These are phyloP conservation scores for Periconia sp. DNA, from an alignment of 2,329 filamentous ascomycete genomes.

Conservation along the genomic window DNA sequence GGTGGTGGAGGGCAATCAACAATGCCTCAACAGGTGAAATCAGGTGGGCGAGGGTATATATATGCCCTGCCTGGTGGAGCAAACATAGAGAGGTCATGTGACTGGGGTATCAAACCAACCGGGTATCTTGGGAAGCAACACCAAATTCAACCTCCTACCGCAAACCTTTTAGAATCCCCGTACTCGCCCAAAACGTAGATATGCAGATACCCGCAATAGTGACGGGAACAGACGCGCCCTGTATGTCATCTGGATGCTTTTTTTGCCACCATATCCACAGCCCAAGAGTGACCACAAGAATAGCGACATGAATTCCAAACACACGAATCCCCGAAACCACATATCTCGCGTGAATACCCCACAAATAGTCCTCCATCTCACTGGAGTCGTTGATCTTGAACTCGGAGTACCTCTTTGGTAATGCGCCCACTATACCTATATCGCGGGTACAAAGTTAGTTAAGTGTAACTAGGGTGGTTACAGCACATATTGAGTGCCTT, in stretches of 20 bases:
- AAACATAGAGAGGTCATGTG: too few relatives aligned
- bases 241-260: not conserved
- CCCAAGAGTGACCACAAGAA: not conserved
- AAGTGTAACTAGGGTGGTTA: too few relatives aligned
- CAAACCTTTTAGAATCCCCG: not conserved
- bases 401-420: conserved; percentile 4
- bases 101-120: too few relatives aligned
- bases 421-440: not conserved
- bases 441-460: too few relatives aligned
- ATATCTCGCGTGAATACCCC: conserved; percentile 6
- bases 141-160: not conserved
- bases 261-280: conserved; percentile 3
- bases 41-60: too few relatives aligned
- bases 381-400: not conserved
- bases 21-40: too few relatives aligned
- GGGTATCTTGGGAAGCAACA: too few relatives aligned
- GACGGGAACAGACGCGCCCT: conserved; percentile 1
- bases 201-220: conserved; percentile 1
- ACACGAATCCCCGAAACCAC: not conserved
- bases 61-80: too few relatives aligned
- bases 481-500: too few relatives aligned
- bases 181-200: conserved; percentile 3
- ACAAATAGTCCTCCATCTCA: not conserved
- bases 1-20: too few relatives aligned
- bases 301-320: conserved; percentile 1